Evolutionary conservation across 1,139 yeast genomes (phyloP).

Genomic region (Waltiozyma sp.): DNA sequence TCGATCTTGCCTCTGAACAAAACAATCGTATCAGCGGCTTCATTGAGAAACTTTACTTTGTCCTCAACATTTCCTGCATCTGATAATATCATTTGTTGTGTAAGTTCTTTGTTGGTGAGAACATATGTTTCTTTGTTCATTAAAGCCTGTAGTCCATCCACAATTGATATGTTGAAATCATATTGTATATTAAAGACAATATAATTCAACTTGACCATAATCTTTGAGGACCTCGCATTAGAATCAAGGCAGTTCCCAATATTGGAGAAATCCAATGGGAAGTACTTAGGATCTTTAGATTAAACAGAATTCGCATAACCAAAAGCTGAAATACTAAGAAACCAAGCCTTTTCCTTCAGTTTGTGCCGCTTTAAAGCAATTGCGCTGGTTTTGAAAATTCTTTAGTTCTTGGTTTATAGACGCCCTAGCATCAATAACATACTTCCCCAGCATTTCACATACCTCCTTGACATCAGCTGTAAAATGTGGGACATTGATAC

Average conservation of each 20-base stretch:
- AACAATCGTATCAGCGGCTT: neutral
- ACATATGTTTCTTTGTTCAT: neutral
- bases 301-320: neutral
- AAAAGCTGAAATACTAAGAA: neutral
- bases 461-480: neutral
- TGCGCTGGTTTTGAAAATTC: neutral
- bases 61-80: neutral
- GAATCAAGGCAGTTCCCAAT: neutral
- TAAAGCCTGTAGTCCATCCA: neutral
- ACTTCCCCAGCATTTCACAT: neutral
- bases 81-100: neutral
- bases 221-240: neutral
- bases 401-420: neutral
- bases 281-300: conserved; percentile 1
- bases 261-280: neutral
- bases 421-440: neutral
- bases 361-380: neutral
- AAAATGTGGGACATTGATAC: neutral
- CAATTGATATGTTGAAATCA: neutral
- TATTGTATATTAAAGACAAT: neutral
- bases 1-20: neutral
- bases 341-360: neutral
- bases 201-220: neutral
- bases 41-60: neutral
- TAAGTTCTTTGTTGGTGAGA: neutral